A percentile compares a stretch with the other conserved stretches of the same genome.
phyloP scores from a whole-genome alignment of 495 filamentous ascomycete genomes.

The Tuber microsphaerosporum region DNA sequence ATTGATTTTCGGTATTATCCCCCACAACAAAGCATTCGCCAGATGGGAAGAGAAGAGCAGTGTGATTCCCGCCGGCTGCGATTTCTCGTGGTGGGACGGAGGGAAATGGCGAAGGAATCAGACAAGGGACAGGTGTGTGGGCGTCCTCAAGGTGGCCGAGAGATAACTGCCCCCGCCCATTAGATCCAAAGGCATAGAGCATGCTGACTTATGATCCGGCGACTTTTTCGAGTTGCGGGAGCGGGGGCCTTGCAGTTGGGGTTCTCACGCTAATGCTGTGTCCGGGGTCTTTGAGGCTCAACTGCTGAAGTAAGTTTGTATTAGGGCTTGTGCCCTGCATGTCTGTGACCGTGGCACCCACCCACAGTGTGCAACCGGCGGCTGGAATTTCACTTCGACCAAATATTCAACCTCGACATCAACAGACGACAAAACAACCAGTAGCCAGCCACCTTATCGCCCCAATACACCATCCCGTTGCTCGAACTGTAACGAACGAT shows the following conservation, averaged over 20 bases:
- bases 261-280: not conserved
- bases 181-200: constrained; percentile 84
- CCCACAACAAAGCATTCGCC: constrained; percentile 61
- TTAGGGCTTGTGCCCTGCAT: constrained; percentile 4
- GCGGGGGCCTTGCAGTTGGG: constrained; percentile 1
- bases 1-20: constrained; percentile 52
- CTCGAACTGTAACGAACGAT: constrained; percentile 10
- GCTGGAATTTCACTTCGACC: constrained; percentile 9
- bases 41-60: constrained; percentile 56
- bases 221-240: constrained; percentile 17
- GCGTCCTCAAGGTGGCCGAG: constrained; percentile 69
- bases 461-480: constrained; percentile 5
- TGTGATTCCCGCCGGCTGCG: constrained; percentile 81
- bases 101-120: constrained; percentile 43
- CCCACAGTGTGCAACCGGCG: constrained; percentile 11
- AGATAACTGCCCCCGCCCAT: constrained; percentile 79
- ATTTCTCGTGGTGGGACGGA: constrained; percentile 43
- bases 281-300: constrained; percentile 2
- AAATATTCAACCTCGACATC: constrained; percentile 18
- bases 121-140: constrained; percentile 57
- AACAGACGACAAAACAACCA: constrained; percentile 24
- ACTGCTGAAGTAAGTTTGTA: constrained; percentile 29
- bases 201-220: constrained; percentile 22
- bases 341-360: constrained; percentile 4
- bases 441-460: constrained; percentile 10